Percentiles rank a stretch among this genome's conserved stretches.
These are phyloP conservation scores for Durusdinium trenchii DNA, from an alignment of 73 alveolate genomes.

Conservation along the genomic window DNA sequence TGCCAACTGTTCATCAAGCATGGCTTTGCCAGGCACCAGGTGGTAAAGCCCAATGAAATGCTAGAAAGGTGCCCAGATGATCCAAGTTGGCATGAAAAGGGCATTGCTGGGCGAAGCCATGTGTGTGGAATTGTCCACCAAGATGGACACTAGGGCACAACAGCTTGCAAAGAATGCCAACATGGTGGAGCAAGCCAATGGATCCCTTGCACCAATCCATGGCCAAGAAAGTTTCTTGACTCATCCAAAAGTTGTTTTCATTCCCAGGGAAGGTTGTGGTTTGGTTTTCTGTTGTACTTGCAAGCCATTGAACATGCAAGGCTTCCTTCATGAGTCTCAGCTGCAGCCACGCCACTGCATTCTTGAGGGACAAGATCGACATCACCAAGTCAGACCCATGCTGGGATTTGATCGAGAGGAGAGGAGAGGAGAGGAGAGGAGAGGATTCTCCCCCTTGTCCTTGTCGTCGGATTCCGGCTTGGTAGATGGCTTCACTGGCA, in stretches of 20 bases:
- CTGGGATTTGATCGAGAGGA: not conserved
- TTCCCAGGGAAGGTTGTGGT: no score
- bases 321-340: no score
- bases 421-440: no score
- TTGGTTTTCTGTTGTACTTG: no score
- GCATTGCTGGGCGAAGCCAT: not conserved
- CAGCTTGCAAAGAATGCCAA: not conserved
- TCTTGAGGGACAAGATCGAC: no score
- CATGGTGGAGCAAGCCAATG: not conserved
- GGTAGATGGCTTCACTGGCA: no score
- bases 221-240: not conserved
- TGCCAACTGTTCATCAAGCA: not conserved
- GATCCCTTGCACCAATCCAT: not conserved
- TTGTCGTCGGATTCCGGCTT: no score
- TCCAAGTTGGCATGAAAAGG: not conserved
- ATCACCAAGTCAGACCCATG: not conserved
- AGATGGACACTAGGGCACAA: not conserved
- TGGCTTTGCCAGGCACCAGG: not conserved
- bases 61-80: not conserved
- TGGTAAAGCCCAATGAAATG: not conserved
- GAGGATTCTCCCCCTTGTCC: no score
- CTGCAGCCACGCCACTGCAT: no score
- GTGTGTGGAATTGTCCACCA: not conserved
- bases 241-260: no score
- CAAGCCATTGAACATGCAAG: no score